Base-by-base conservation (phyloP, 495 filamentous ascomycete species). In the Penicillium salamii region DNA sequence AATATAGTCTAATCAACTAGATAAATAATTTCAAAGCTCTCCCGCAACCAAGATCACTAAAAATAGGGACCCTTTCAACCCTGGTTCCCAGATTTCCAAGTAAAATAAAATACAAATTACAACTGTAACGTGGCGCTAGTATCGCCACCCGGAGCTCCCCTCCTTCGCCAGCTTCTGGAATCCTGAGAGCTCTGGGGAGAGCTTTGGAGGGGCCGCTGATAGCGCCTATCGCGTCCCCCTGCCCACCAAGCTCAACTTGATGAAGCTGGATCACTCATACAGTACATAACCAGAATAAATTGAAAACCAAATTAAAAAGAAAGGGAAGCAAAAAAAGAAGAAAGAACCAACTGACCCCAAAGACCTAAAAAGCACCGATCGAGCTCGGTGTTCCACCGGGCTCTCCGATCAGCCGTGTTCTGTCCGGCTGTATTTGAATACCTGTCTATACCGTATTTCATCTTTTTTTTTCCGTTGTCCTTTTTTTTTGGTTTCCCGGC, bases 141-240 rank as follows among this genome's bases (percentile, higher is more conserved):
- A 26, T 64, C 26, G 58, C 58, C 61, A 61, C 61, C 53, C 53
- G 61, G 51, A 60, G 57, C 57, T 61, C 54, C 52, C 57, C 61
- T 63, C 61, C 61, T 60, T 50, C 46, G 29, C 37, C 26, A 60
- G 57, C 61, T 63, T 63, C 61, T 55, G 51, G 57, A 63, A 63
- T 57, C 37, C 53, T 34, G 17, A 15, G 55, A 64, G 61, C 61
- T 32, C 29, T 65, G 52, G 49, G 58, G 55, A 55, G 58, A 62
- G 58, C 61, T 62, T 62, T 39, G 50, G 61, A 64, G 61, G 61
- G 55, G 58, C 61, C 61, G 58, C 61, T 62, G 61, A 64, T 64
- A 64, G 58, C 54, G 50, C 52, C 50, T 60, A 60, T 60, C 50
- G 47, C 24, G 34, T 45, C 46, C 21, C 24, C 24, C 31, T 52